These are phyloP conservation scores for Gossypioides kirkii DNA, from an alignment of 345 rosid species.

Conservation along the genomic window DNA sequence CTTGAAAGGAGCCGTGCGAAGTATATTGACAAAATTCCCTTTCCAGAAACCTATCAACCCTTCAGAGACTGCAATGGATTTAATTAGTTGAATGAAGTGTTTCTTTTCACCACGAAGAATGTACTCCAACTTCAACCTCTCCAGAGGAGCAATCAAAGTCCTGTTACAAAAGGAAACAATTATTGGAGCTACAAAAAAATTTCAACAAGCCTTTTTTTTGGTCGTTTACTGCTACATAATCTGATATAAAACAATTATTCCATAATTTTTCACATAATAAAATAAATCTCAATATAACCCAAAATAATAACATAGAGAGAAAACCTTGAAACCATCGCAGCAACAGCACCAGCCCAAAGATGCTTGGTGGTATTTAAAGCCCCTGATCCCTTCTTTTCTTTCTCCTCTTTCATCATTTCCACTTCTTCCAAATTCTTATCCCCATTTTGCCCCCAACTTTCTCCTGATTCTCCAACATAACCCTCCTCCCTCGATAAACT, in stretches of 20 bases:
- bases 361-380: not conserved
- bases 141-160: conserved; percentile 84
- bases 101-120: conserved; percentile 72
- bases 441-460: conserved; percentile 29
- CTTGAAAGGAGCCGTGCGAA: conserved; percentile 93
- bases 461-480: conserved; percentile 37
- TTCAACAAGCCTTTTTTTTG: not conserved
- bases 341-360: conserved; percentile 32
- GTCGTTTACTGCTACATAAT: not conserved
- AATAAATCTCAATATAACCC: not conserved
- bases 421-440: conserved; percentile 23
- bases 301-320: not conserved
- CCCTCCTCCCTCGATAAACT: conserved; percentile 58
- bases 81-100: conserved; percentile 55
- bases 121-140: conserved; percentile 88
- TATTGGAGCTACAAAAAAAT: not conserved
- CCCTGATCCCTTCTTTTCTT: conserved; percentile 33
- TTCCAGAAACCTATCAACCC: conserved; percentile 92
- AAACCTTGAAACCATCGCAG: conserved; percentile 89
- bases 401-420: conserved; percentile 16
- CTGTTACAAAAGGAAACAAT: conserved; percentile 32
- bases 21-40: conserved; percentile 86
- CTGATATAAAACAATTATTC: not conserved
- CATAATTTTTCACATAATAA: not conserved
- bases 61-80: conserved; percentile 51